Conservation (phyloP, 2,329 filamentous ascomycete species). For the Lojkania enalia region DNA sequence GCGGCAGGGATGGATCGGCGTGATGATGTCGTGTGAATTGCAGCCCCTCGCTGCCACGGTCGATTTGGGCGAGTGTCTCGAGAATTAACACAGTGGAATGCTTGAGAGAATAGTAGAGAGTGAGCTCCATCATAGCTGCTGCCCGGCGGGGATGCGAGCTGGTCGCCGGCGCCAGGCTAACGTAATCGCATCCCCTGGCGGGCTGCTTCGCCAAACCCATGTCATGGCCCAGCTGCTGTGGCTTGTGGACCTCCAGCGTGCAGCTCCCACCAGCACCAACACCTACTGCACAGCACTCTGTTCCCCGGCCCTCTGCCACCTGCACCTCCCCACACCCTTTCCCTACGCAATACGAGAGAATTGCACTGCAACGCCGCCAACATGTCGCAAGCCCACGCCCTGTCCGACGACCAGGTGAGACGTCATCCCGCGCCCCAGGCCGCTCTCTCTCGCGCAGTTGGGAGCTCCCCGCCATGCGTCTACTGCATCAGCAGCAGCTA, state of each 20-base stretch:
- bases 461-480: constrained; percentile 24
- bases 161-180: constrained; percentile 4
- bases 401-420: constrained; percentile 94
- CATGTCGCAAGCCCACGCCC: constrained; percentile 91
- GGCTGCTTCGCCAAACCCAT: constrained; percentile 25
- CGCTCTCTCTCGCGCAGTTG: constrained; percentile 27
- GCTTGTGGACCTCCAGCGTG: constrained; percentile 15
- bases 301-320: constrained; percentile 11
- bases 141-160: too few relatives aligned
- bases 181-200: constrained; percentile 15
- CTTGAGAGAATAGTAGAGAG: too few relatives aligned
- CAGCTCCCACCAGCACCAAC: constrained; percentile 26
- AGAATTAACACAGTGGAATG: too few relatives aligned
- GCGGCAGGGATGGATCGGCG: constrained; percentile 31
- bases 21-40: constrained; percentile 33
- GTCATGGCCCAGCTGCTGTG: constrained; percentile 28
- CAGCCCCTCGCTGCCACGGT: constrained; percentile 1
- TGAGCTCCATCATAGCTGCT: too few relatives aligned
- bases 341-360: too few relatives aligned
- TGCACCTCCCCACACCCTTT: constrained; percentile 11
- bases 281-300: constrained; percentile 1
- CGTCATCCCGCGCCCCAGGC: constrained; percentile 22
- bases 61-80: too few relatives aligned
- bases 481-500: constrained; percentile 28
- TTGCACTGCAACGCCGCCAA: constrained; percentile 49